A percentile compares a stretch with the other conserved stretches of the same genome.
Evolutionary conservation across 148 eudicot species (phyloP).

Genomic region (Dianthus caryophyllus): DNA sequence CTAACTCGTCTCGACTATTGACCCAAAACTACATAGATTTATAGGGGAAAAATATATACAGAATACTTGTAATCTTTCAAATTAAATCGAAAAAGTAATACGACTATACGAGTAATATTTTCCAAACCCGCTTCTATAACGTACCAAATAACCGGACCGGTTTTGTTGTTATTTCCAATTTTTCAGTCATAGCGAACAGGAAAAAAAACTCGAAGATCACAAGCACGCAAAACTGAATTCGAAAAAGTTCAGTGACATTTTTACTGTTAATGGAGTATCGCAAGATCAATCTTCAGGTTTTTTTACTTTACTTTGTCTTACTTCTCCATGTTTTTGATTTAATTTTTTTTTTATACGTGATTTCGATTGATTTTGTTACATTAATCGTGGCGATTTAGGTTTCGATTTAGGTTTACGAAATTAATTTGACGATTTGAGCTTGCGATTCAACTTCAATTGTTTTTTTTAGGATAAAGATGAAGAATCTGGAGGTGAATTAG

Average conservation of each 20-base stretch:
- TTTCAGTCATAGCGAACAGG: too few species aligned
- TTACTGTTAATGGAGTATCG: conserved; percentile 58
- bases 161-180: too few species aligned
- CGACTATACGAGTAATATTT: too few species aligned
- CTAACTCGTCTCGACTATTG: too few species aligned
- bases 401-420: not conserved
- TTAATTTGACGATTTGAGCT: not conserved
- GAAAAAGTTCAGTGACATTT: not conserved
- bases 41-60: too few species aligned
- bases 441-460: too few species aligned
- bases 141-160: too few species aligned
- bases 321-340: not conserved
- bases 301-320: not conserved
- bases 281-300: conserved; percentile 77
- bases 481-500: conserved; percentile 45
- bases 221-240: not conserved
- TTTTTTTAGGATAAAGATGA: conserved; percentile 53
- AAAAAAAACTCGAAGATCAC: not conserved
- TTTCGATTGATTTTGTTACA: not conserved
- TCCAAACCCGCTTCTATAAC: too few species aligned
- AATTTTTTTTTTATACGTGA: not conserved
- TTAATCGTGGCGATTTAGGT: not conserved
- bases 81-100: too few species aligned
- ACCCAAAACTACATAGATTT: too few species aligned
- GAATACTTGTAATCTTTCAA: too few species aligned